These are phyloP conservation scores for Cladophialophora yegresii DNA, from an alignment of 2,329 filamentous ascomycete genomes.

Conservation along the genomic window DNA sequence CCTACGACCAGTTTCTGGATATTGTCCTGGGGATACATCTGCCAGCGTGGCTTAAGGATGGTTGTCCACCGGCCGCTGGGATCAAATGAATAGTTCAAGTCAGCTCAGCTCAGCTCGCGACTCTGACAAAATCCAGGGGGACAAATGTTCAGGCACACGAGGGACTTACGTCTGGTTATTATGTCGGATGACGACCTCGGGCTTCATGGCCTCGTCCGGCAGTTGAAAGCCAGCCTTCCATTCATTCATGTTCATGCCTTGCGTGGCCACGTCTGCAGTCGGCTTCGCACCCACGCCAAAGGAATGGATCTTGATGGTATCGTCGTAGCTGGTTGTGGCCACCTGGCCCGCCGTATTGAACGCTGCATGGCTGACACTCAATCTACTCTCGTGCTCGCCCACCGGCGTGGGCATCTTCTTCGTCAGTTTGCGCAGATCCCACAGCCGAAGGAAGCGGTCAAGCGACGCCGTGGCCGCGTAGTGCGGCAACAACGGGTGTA, in stretches of 20 bases:
- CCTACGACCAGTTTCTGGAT: constrained; percentile 88
- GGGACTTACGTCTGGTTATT: constrained; percentile 89
- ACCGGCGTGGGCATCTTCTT: constrained; percentile 66
- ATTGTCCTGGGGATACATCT: constrained; percentile 72
- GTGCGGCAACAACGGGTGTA: constrained; percentile 78
- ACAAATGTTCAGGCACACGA: not conserved
- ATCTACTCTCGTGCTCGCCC: constrained; percentile 75
- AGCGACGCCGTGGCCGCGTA: constrained; percentile 85
- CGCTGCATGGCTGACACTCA: constrained; percentile 89
- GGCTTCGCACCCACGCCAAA: constrained; percentile 53
- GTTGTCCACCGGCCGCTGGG: constrained; percentile 36
- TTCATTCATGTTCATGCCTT: constrained; percentile 58
- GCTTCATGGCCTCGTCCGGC: constrained; percentile 65
- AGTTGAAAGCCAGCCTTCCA: constrained; percentile 65
- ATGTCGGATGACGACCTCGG: constrained; percentile 69
- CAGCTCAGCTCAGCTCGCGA: not conserved
- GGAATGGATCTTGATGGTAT: constrained; percentile 90
- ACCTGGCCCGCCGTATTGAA: constrained; percentile 84
- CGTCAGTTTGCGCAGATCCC: constrained; percentile 81
- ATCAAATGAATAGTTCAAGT: not conserved
- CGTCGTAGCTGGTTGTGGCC: constrained; percentile 91
- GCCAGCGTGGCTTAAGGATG: constrained; percentile 83
- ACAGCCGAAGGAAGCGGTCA: constrained; percentile 85
- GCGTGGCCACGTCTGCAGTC: constrained; percentile 41
- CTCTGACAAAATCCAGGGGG: not conserved